Evolutionary conservation across 306 rosid genomes (phyloP).

Genomic region (Alnus rubra): DNA sequence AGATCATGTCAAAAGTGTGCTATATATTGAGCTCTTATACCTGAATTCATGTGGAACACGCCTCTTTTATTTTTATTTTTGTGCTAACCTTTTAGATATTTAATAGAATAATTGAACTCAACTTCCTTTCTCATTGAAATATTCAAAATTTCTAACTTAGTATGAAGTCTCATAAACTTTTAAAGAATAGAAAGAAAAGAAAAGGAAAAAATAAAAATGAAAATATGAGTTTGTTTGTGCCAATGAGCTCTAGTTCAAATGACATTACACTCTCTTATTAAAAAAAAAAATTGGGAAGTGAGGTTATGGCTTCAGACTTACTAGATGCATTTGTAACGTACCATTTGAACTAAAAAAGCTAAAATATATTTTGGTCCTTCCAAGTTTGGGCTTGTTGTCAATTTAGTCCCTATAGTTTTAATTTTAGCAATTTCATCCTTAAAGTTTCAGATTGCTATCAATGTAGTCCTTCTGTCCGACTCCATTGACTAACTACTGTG

Average conservation of each 20-base stretch:
- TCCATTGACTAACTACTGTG: background rate
- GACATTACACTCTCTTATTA: too few relatives aligned
- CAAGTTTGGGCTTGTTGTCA: background rate
- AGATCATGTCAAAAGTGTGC: background rate
- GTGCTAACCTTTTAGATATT: too few relatives aligned
- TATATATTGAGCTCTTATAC: background rate
- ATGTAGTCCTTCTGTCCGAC: background rate
- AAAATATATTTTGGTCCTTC: background rate
- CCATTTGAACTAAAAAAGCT: background rate
- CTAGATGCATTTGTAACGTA: background rate
- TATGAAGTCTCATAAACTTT: too few relatives aligned
- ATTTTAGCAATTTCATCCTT: background rate
- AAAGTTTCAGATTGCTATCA: background rate
- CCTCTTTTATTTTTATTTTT: too few relatives aligned
- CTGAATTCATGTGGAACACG: background rate
- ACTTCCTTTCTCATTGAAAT: too few relatives aligned
- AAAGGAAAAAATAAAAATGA: too few relatives aligned
- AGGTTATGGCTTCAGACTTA: background rate
- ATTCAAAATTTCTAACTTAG: too few relatives aligned
- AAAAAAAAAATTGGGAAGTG: too few relatives aligned
- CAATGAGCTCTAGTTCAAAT: too few relatives aligned
- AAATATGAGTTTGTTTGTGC: too few relatives aligned
- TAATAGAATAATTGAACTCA: too few relatives aligned
- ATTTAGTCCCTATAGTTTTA: background rate
- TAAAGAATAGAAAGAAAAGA: background rate